Evolutionary conservation across 179 eudicot species (phyloP).

Genomic region (Beta corolliflora): DNA sequence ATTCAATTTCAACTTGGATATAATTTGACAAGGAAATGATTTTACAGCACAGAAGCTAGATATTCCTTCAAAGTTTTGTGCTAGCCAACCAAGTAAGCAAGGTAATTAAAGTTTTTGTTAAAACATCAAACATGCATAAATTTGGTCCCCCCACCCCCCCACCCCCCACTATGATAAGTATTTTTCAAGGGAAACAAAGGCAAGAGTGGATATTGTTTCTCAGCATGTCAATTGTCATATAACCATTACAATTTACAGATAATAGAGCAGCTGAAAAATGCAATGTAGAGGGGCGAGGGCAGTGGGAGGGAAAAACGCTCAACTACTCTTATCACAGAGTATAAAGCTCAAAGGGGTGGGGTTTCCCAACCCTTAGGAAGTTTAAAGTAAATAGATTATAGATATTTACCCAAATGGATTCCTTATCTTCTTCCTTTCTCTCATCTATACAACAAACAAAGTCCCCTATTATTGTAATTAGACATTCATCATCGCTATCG

Average conservation of each 20-base stretch:
- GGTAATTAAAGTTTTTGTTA: background rate
- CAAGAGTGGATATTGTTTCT: conserved; percentile 2
- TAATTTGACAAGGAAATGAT: conserved; percentile 11
- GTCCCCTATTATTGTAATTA: conserved; percentile 16
- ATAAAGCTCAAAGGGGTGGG: conserved; percentile 6
- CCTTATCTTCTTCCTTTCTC: conserved; percentile 46
- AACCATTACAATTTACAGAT: background rate
- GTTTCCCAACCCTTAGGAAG: background rate
- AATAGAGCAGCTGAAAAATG: conserved; percentile 2
- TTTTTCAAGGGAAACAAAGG: background rate
- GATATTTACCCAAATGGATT: conserved; percentile 37
- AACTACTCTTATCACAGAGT: background rate
- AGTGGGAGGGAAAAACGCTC: background rate
- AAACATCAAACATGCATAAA: background rate
- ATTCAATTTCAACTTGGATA: background rate
- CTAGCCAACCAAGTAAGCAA: conserved; percentile 12
- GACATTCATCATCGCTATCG: conserved; percentile 17
- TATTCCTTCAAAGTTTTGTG: conserved; percentile 2
- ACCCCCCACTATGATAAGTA: background rate
- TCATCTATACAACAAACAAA: conserved; percentile 32
- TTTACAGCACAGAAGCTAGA: conserved; percentile 13
- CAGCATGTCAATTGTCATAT: conserved; percentile 9
- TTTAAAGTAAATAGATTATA: too few species aligned
- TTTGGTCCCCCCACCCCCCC: conserved; percentile 16
- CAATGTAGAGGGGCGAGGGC: background rate